These are phyloP conservation scores for Aspergillus ustus DNA, from an alignment of 2,329 filamentous ascomycete species.

Conservation along the genomic window DNA sequence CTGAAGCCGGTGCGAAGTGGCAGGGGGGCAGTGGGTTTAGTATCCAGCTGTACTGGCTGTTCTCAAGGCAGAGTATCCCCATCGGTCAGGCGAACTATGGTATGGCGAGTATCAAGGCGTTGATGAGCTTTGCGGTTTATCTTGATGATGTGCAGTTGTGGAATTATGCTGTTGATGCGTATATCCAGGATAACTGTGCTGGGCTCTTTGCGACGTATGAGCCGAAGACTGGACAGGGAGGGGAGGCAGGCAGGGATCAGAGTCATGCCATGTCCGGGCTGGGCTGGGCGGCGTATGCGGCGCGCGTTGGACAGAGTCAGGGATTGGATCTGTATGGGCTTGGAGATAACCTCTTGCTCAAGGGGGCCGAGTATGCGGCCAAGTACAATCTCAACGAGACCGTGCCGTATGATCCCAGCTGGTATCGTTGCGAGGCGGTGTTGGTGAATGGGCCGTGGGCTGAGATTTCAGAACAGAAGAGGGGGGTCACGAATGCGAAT, in stretches of 20 bases:
- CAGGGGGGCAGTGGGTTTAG: conserved; percentile 45
- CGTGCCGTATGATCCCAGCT: conserved; percentile 42
- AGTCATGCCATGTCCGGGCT: conserved; percentile 37
- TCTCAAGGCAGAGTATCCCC: conserved; percentile 43
- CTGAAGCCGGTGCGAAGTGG: conserved; percentile 39
- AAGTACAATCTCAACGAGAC: conserved; percentile 44
- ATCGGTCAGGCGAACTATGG: conserved; percentile 52
- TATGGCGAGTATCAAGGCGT: conserved; percentile 46
- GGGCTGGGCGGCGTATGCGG: conserved; percentile 42
- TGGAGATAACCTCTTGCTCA: conserved; percentile 39
- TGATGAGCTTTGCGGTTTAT: conserved; percentile 48
- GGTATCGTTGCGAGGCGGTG: conserved; percentile 46
- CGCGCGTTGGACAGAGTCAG: conserved; percentile 41
- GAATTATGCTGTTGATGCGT: conserved; percentile 47
- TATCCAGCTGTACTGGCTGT: conserved; percentile 49
- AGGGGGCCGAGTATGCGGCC: conserved; percentile 45
- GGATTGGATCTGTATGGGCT: conserved; percentile 41
- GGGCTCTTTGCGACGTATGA: conserved; percentile 37
- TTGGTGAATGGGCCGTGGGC: conserved; percentile 47
- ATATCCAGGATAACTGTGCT: conserved; percentile 44
- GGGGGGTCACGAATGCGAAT: conserved; percentile 25
- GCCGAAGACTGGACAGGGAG: conserved; percentile 39
- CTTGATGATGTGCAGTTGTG: conserved; percentile 48
- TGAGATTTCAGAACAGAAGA: conserved; percentile 27
- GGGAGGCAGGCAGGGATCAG: conserved; percentile 47